A percentile compares a stretch with the other conserved stretches of the same genome.
phyloP scores from a whole-genome alignment of 257 asterid species.

The Solanum stenotomum region DNA sequence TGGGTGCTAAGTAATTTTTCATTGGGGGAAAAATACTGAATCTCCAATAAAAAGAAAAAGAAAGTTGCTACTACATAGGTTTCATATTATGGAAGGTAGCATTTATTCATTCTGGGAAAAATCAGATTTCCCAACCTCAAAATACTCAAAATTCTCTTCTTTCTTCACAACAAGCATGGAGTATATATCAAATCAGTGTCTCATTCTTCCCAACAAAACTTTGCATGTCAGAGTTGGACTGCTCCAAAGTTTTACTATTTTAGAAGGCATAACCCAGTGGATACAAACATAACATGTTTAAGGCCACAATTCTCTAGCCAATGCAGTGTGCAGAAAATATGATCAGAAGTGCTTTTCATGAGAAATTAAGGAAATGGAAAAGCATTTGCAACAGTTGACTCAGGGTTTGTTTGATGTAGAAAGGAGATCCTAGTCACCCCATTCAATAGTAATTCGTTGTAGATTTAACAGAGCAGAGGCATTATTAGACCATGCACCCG shows the following conservation, averaged over 20 bases:
- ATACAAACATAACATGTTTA: not conserved
- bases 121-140: not conserved
- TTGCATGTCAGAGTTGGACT: not conserved
- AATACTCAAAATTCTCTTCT: not conserved
- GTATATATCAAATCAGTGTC: not conserved
- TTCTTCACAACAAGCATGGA: not conserved
- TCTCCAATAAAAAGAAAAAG: not conserved
- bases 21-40: not conserved
- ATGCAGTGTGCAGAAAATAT: not conserved
- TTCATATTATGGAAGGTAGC: not conserved
- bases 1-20: not conserved
- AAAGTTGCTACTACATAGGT: not conserved
- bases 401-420: not conserved
- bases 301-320: not conserved
- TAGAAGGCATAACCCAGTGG: not conserved
- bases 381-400: not conserved
- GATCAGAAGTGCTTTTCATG: not conserved
- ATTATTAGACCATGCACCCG: not conserved
- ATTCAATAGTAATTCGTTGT: not conserved
- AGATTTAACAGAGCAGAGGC: not conserved
- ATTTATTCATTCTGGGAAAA: not conserved
- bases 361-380: not conserved
- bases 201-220: not conserved
- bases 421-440: not conserved
- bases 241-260: not conserved